Base-by-base conservation (phyloP, 192 early-diverging fungal species). In the Linderina pennispora region DNA sequence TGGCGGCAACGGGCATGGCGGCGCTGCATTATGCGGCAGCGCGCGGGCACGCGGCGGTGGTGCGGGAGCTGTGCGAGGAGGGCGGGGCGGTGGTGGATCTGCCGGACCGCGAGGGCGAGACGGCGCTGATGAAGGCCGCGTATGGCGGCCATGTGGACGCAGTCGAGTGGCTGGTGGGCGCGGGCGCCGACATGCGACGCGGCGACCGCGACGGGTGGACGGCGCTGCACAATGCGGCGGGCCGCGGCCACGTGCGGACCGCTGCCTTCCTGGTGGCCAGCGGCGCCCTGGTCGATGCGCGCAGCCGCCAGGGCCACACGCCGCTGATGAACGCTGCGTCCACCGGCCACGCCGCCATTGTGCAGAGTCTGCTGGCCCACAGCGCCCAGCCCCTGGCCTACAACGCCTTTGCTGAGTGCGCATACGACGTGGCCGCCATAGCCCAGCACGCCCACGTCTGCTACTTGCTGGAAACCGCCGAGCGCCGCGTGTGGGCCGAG, bases 121-220 rank as follows among this genome's bases (percentile, higher is more conserved):
- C 83, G 19, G 74, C 87, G 5, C 56, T 91, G 0, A 39, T 81
- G 22, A 88, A 87, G 44, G 86, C 89, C 3, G 80, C 86, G 15
- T 81, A 81, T 34, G 52, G 64, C 43, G 89, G 87, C 5, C 80
- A 81, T 53, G 47, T 61, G 15, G 45, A 66, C 8, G 74, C 86
- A 14, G 79, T 86, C 4, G 55, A 55, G 15, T 83, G 72, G 43
- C 55, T 92, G 23, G 31, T 88, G 15, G 52, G 60, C 23, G 65
- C 72, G 3, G 61, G 73, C 9, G 85, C 86, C 6, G 74, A 87
- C 42, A 72, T 84, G 13, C 55, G 79, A 45, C 77, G 79, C 33
- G 50, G 59, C 15, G 90, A 92, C 58, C 77, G 73, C 43, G 85
- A 89, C 38, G 86, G 87, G 0, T 90, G 85, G 84, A 85, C 87